phyloP scores from a whole-genome alignment of 2,329 filamentous ascomycete species.

The Acrodontium crateriforme region DNA sequence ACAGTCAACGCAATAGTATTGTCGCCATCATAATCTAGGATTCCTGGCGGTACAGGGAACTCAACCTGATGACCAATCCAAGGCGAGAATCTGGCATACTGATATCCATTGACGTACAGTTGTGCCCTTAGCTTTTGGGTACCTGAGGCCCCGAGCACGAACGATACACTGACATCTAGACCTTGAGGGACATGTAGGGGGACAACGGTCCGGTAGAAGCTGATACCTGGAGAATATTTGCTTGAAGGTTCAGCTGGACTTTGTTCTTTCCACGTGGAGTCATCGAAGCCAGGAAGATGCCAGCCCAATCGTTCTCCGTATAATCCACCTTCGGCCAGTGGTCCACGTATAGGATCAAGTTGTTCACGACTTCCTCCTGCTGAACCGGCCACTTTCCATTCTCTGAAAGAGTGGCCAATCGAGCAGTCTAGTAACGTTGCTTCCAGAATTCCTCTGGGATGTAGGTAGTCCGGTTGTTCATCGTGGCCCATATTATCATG shows the following conservation, averaged over 20 bases:
- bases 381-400: conserved; percentile 46
- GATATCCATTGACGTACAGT: conserved; percentile 49
- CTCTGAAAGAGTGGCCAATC: conserved; percentile 27
- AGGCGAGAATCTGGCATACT: conserved; percentile 46
- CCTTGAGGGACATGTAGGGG: conserved; percentile 37
- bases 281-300: conserved; percentile 44
- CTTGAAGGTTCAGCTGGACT: conserved; percentile 32
- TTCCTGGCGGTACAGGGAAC: conserved; percentile 47
- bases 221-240: conserved; percentile 42
- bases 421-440: conserved; percentile 34
- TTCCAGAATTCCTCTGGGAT: conserved; percentile 39
- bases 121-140: conserved; percentile 37
- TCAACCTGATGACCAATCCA: conserved; percentile 46
- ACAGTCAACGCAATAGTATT: conserved; percentile 45
- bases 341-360: conserved; percentile 42
- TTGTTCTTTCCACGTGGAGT: conserved; percentile 31
- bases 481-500: conserved; percentile 50
- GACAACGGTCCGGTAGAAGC: conserved; percentile 41
- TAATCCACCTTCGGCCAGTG: conserved; percentile 45
- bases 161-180: conserved; percentile 42
- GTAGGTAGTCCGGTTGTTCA: conserved; percentile 33
- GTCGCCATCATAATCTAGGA: conserved; percentile 41
- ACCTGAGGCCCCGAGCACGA: conserved; percentile 35
- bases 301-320: conserved; percentile 44
- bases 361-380: conserved; percentile 39